Conservation (phyloP, 2,329 filamentous ascomycete species). For the Fusarium nurragi region DNA sequence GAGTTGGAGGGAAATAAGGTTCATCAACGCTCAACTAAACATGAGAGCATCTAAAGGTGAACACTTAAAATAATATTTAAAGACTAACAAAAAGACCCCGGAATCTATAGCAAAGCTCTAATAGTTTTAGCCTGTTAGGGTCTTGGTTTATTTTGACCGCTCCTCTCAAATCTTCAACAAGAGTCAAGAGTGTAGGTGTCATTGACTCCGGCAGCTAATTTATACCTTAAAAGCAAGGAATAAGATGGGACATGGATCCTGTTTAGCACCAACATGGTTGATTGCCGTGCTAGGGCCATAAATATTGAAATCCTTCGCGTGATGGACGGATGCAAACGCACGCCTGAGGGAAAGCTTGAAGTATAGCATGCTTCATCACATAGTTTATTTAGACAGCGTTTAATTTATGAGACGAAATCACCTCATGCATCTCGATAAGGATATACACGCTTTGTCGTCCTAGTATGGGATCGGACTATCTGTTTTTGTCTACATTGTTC, state of each 20-base stretch:
- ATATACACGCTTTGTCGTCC: background rate
- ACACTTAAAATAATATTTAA: background rate
- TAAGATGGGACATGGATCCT: background rate
- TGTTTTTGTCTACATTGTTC: background rate
- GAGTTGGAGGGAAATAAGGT: too few species aligned
- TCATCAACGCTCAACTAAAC: background rate
- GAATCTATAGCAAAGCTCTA: background rate
- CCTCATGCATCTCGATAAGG: background rate
- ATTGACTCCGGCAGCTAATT: conserved; percentile 11
- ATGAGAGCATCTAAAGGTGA: background rate
- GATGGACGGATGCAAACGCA: background rate
- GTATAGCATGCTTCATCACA: background rate
- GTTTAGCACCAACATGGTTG: background rate
- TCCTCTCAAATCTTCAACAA: background rate
- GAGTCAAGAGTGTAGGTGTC: conserved; percentile 13
- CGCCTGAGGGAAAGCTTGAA: background rate
- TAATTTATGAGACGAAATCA: background rate
- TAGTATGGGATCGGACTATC: background rate
- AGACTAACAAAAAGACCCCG: background rate
- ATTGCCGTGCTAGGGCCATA: background rate
- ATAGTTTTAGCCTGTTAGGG: background rate
- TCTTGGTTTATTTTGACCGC: background rate
- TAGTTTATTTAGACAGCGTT: background rate
- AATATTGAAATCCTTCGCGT: background rate
- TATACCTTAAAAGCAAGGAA: background rate